Evolutionary conservation across 495 filamentous ascomycete genomes (phyloP), one percentile per base, ranked within the genome.

Genomic region (Astrocystis sublimbata): DNA sequence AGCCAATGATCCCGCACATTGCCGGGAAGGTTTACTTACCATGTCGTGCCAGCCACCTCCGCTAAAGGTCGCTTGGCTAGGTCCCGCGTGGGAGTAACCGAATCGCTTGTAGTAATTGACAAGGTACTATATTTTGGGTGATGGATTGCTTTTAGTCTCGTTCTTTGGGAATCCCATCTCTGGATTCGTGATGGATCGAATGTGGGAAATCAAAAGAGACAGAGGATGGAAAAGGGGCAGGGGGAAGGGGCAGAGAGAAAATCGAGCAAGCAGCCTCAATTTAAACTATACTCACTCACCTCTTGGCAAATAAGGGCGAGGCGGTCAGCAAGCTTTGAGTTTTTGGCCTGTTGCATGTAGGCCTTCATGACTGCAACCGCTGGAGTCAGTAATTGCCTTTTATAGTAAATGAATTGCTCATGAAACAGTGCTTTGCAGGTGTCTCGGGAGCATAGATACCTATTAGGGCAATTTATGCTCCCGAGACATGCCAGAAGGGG

Each of bases 11-110:
- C n/a, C n/a, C n/a, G n/a, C n/a, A n/a, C n/a, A n/a, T n/a, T n/a
- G 5, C 9, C 6, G 33, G 21, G 24, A 43, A 13, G 8, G 8
- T 12, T 2, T n/a, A 4, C 15, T 61, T 60, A 86, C 83, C 84
- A 92, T 83, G 74, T 96, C 86, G 65, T 82, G 78, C 92, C 92
- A 97, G 24, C 85, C 88, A 55, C 91, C 91, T 23, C 92, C 92
- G 9, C 87, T 90, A 75, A 90, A 92, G 42, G 69, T 58, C 10
- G 76, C 82, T 21, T 76, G 66, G 72, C 92, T 96, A 56, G 76
- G 70, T 0, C 92, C 93, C n/a, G 73, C 67, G 59, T 86, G 82
- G 65, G 75, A 75, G 67, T 93, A 98, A 1, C 91, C 91, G 43
- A 92, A 84, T 8, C 79, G 79, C 69, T 91, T 83, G 70, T 96